Evolutionary conservation across 2,329 filamentous ascomycete genomes (phyloP), one percentile per base, ranked within the genome.

Genomic region (Fusarium mundagurra): DNA sequence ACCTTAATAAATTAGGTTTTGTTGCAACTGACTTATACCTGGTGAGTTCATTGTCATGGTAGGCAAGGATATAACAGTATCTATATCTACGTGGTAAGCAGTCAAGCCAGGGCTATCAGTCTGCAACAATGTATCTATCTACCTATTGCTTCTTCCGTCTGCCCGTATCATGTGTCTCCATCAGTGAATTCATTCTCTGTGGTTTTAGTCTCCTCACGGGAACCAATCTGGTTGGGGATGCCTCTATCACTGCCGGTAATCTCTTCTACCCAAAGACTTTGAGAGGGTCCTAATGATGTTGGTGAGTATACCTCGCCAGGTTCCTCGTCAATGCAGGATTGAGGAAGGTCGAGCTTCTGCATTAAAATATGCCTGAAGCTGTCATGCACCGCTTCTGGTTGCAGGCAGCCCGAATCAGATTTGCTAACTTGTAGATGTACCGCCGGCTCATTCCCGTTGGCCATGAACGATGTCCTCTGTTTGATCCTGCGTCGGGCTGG

Each of bases 21-120:
- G 0, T 24, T 7, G 1, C 6, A 24, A 3, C 9, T 4, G 6
- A n/a, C 8, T n/a, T 6, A 16, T 22, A n/a, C 2, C 10, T n/a
- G 2, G 22, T 16, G 3, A n/a, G 18, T 8, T 43, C 9, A 43
- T 24, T 3, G 14, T 43, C 8, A 16, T n/a, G 3, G 14, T 41
- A 41, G 22, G 13, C 11, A 14, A 41, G 12, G 8, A 14, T 14
- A 41, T 14, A 22, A 20, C 4, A 22, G 34, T 17, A 34, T 34
- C 34, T 22, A 8, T 39, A 8, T 14, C 38, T 14, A 36, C 3
- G 1, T 11, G 3, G 0, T n/a, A 6, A n/a, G 8, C 14, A 43
- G 8, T 41, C 22, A 14, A 14, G 22, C 5, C 20, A n/a, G 20
- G 13, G 22, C 13, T 16, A 9, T 39, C 11, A 7, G 7, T 22